Conservation (phyloP, 805 yeast genomes). For the Kuraishia floccosa region DNA sequence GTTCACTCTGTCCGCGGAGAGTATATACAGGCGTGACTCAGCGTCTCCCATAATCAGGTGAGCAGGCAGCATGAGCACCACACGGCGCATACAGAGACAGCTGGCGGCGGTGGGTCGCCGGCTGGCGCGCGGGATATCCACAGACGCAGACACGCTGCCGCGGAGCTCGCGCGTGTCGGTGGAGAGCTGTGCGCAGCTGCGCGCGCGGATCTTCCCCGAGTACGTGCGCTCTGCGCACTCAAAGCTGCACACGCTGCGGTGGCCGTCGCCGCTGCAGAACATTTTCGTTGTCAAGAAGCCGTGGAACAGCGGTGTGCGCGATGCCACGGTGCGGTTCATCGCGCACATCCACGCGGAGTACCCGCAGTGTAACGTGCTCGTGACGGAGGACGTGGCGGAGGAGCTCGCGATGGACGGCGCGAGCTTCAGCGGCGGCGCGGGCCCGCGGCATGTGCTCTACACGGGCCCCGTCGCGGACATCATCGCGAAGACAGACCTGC, state of each 20-base stretch:
- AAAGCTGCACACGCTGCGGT: conserved; percentile 48
- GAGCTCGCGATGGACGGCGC: conserved; percentile 33
- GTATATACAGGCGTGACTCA: too few species aligned
- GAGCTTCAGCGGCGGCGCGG: conserved; percentile 6
- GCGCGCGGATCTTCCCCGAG: too few species aligned
- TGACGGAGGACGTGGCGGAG: conserved; percentile 61
- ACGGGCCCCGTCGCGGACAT: conserved; percentile 53
- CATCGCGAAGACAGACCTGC: conserved; percentile 57
- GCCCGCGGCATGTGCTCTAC: conserved; percentile 20
- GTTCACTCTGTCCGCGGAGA: too few species aligned
- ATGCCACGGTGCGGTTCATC: conserved; percentile 58
- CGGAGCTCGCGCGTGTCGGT: too few species aligned
- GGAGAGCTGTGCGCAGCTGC: too few species aligned
- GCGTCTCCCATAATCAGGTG: too few species aligned
- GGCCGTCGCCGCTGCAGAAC: conserved; percentile 69
- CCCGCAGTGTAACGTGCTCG: conserved; percentile 69
- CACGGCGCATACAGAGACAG: too few species aligned
- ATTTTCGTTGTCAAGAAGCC: conserved; percentile 81
- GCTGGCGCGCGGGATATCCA: too few species aligned
- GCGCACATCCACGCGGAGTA: conserved; percentile 46
- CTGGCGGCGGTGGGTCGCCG: too few species aligned
- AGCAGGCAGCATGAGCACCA: too few species aligned
- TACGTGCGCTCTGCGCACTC: too few species aligned
- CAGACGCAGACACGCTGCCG: too few species aligned
- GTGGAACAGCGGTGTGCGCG: conserved; percentile 51